Percentiles rank a stretch among this genome's conserved stretches.
Conservation (phyloP, 2,329 filamentous ascomycete genomes). For the Diplocarpon mali region DNA sequence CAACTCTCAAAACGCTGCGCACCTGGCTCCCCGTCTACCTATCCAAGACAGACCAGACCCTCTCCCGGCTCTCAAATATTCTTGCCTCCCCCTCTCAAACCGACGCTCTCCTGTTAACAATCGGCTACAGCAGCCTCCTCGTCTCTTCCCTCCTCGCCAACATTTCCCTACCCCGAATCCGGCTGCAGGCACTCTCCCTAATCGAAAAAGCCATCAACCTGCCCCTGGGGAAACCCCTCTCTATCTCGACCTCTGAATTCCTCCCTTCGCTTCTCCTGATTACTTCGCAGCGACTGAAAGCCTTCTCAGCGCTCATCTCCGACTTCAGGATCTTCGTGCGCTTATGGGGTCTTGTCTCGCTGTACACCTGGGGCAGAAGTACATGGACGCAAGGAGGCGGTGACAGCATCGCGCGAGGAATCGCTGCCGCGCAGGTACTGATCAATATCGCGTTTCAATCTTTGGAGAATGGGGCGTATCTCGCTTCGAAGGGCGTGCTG, state of each 20-base stretch:
- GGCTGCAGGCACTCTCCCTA: slow-evolving; percentile 39
- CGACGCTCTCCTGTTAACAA: slow-evolving; percentile 57
- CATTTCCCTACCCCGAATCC: slow-evolving; percentile 46
- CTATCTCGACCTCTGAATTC: slow-evolving; percentile 25
- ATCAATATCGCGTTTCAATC: slow-evolving; percentile 62
- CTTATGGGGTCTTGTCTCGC: slow-evolving; percentile 64
- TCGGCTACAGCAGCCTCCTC: slow-evolving; percentile 56
- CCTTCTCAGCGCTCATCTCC: slow-evolving; percentile 52
- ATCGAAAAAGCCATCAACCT: slow-evolving; percentile 41
- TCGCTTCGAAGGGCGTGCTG: slow-evolving; percentile 63
- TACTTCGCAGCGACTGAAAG: slow-evolving; percentile 41
- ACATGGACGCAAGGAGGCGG: slow-evolving; percentile 27
- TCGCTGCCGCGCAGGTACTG: slow-evolving; percentile 59
- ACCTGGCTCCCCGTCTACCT: slow-evolving; percentile 27
- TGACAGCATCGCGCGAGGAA: slow-evolving; percentile 34
- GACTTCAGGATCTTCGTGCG: slow-evolving; percentile 64
- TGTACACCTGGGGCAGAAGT: slow-evolving; percentile 56
- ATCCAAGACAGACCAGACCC: slow-evolving; percentile 23
- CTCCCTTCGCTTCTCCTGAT: slow-evolving; percentile 29
- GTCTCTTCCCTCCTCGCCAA: slow-evolving; percentile 39
- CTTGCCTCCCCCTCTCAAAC: slow-evolving; percentile 58
- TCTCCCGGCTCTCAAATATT: slow-evolving; percentile 48
- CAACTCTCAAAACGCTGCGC: slow-evolving; percentile 13
- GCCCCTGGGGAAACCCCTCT: slow-evolving; percentile 38
- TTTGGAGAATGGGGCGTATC: slow-evolving; percentile 74